These are phyloP conservation scores for Globisporangium lucens DNA, from an alignment of 352 stramenopile species.

Conservation along the genomic window DNA sequence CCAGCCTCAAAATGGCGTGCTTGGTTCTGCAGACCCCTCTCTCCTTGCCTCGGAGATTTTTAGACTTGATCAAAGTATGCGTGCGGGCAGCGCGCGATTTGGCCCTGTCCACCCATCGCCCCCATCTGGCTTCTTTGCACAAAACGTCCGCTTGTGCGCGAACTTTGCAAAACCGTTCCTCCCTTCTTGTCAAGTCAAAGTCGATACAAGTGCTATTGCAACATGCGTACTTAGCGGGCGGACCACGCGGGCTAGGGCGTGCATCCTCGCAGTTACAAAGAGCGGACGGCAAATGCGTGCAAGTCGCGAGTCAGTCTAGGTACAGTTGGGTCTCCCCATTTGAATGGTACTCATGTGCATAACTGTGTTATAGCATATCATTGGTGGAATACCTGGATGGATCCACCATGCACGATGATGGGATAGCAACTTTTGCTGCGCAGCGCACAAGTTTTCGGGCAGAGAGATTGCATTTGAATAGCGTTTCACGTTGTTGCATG, in stretches of 20 bases:
- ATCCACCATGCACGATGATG: no score
- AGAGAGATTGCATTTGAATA: no score
- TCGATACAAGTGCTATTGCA: background rate
- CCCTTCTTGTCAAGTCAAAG: background rate
- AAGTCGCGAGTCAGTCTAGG: constrained; percentile 2
- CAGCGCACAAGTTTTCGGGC: no score
- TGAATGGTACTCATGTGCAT: background rate
- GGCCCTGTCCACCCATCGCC: background rate
- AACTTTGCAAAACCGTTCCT: background rate
- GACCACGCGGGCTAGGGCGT: background rate
- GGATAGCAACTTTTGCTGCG: no score
- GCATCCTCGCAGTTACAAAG: constrained; percentile 2
- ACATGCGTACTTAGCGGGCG: background rate
- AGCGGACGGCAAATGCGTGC: background rate
- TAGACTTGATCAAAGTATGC: constrained; percentile 10
- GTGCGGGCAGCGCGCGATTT: background rate
- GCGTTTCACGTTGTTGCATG: no score
- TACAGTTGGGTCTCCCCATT: background rate
- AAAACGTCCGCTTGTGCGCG: background rate
- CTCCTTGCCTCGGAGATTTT: constrained; percentile 4
- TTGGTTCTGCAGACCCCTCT: background rate
- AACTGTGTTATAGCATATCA: background rate
- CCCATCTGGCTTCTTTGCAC: constrained; percentile 9
- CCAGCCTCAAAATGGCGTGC: constrained; percentile 1
- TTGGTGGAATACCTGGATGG: background rate